phyloP scores from a whole-genome alignment of 306 rosid genomes.

The Casuarina equisetifolia region DNA sequence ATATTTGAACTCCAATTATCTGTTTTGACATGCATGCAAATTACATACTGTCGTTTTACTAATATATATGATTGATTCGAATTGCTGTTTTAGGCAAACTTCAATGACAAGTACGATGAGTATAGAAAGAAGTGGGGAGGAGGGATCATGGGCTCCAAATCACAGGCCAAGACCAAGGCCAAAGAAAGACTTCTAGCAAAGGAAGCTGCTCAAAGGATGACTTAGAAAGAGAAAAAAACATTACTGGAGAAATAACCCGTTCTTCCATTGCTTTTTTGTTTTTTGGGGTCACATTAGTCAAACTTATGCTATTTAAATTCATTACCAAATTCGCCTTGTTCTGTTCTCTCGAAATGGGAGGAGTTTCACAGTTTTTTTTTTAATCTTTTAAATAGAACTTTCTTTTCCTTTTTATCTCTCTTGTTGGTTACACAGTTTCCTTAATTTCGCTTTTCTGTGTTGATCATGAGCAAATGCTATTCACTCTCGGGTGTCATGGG shows the following conservation, averaged over 20 bases:
- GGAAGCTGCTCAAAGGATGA: slow-evolving; percentile 80
- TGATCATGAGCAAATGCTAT: too few relatives aligned
- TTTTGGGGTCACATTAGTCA: too few relatives aligned
- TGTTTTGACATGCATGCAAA: not conserved
- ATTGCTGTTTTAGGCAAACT: slow-evolving; percentile 56
- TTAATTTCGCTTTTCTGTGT: too few relatives aligned
- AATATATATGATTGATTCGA: not conserved
- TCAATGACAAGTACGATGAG: slow-evolving; percentile 72
- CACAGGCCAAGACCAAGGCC: slow-evolving; percentile 74
- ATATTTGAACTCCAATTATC: not conserved
- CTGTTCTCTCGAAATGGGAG: not conserved
- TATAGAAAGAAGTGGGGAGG: slow-evolving; percentile 87
- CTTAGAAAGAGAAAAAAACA: slow-evolving; percentile 11
- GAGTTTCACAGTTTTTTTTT: not conserved
- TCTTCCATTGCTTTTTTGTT: not conserved
- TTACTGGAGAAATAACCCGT: not conserved
- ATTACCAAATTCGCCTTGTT: not conserved
- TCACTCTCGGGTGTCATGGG: too few relatives aligned
- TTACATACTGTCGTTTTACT: not conserved
- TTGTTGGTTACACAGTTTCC: not conserved
- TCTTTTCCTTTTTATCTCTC: not conserved
- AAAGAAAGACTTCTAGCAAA: slow-evolving; percentile 68
- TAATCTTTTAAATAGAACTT: not conserved
- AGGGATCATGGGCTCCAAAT: slow-evolving; percentile 86
- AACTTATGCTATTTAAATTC: not conserved